These are phyloP conservation scores for Apiospora kogelbergensis DNA, from an alignment of 2,329 filamentous ascomycete species.

Conservation along the genomic window DNA sequence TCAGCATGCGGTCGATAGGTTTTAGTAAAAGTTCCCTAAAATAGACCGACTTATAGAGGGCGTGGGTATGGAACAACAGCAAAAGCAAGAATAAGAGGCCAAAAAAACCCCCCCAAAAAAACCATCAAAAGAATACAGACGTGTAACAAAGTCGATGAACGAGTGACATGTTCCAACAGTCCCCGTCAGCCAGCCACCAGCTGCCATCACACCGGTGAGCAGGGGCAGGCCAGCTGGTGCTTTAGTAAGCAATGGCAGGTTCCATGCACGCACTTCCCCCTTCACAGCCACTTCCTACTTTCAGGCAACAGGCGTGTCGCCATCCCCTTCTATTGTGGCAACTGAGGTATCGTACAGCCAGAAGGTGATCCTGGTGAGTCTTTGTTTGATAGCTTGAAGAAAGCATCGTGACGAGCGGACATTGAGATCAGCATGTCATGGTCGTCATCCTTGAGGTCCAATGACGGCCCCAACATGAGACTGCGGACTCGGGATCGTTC, in stretches of 20 bases:
- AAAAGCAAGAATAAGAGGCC: conserved; percentile 8
- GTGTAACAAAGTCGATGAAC: background rate
- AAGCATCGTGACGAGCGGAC: background rate
- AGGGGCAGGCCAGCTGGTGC: no score
- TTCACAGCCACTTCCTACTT: background rate
- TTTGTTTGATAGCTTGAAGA: background rate
- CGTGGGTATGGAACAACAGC: background rate
- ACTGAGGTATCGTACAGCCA: background rate
- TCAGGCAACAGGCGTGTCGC: background rate
- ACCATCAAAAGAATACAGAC: background rate
- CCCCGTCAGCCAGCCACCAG: no score
- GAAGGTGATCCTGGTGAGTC: background rate
- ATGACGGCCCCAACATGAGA: background rate
- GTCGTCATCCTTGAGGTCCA: background rate
- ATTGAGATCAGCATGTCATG: background rate
- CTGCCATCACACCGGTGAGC: no score
- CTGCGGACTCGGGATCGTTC: background rate
- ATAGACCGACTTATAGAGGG: conserved; percentile 6
- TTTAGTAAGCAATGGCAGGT: no score
- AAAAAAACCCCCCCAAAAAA: background rate
- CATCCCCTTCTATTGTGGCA: background rate
- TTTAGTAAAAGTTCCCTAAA: background rate
- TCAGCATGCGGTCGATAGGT: background rate
- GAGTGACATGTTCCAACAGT: background rate
- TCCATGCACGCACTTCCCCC: no score